Base-by-base conservation (phyloP, 768 basidiomycete species). In the Leccinum disarticulatum region DNA sequence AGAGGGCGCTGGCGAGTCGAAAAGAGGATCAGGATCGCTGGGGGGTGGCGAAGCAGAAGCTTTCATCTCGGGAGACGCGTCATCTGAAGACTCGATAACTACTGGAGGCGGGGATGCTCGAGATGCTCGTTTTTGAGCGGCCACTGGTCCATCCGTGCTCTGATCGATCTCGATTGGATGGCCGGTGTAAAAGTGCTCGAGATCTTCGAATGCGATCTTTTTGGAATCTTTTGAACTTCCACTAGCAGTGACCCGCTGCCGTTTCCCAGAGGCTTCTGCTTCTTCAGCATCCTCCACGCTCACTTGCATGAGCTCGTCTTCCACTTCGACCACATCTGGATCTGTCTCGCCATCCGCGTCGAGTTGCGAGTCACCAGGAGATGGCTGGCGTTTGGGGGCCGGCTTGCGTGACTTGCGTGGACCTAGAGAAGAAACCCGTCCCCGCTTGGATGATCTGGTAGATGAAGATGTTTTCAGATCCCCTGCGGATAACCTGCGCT, bases 301-400 rank as follows among this genome's bases (percentile, higher is more conserved):
- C 33, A 47, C 65, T 63, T 64, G 65, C 68, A 73, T 70, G 51
- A 71, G 67, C 41, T 68, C 68, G 28, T 72, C 72, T 53, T 71
- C 73, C 55, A 80, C 77, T 11, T 77, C 78, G 30, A 74, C 68
- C 15, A 70, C 65, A 52, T 79, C 78, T 27, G 72, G 68, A 53
- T 76, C 74, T 19, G 69, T 66, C 43, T 66, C 66, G 31, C 74
- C 72, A 59, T 74, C 72, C 31, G 73, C 72, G 15, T 73, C 72
- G 17, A 70, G 66, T 43, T 73, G 74, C 19, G 72, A 73, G 52
- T 73, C 65, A 9, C 66, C 65, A 31, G 33, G 52, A 35, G 73
- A 73, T 36, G 67, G 59, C 2, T 57, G 50, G n/a, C 67, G 70
- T 57, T 59, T 63, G 0, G 54, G 31, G 3, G 62, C 54, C 5